Percentiles rank a stretch among this genome's conserved stretches.
phyloP scores from a whole-genome alignment of 2,329 filamentous ascomycete species.

The Aspergillus sp. region DNA sequence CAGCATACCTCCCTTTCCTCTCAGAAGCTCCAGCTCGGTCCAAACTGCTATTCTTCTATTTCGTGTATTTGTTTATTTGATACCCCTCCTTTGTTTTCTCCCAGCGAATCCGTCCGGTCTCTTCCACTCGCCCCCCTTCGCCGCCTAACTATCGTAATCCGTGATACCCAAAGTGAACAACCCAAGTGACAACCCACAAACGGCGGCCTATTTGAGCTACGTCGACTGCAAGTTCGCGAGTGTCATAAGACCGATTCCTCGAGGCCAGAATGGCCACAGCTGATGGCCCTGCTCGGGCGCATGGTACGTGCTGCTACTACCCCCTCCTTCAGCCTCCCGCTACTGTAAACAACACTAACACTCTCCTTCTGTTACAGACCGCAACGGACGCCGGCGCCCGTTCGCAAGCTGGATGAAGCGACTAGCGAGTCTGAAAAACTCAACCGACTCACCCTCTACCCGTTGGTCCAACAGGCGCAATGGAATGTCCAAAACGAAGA shows the following conservation, averaged over 20 bases:
- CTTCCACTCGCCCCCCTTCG: neutral
- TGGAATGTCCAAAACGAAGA: slow-evolving; percentile 51
- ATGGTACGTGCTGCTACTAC: slow-evolving; percentile 38
- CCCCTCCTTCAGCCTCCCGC: neutral
- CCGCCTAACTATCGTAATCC: neutral
- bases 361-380: slow-evolving; percentile 54
- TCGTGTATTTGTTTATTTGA: neutral
- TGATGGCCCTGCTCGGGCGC: slow-evolving; percentile 40
- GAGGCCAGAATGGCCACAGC: slow-evolving; percentile 31
- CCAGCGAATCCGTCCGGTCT: neutral
- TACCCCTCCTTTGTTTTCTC: neutral
- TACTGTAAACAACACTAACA: slow-evolving; percentile 5
- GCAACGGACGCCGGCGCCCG: slow-evolving; percentile 73
- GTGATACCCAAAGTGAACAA: neutral
- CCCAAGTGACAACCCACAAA: neutral
- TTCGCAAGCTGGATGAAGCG: slow-evolving; percentile 95
- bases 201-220: neutral
- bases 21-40: neutral
- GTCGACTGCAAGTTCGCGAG: neutral
- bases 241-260: neutral
- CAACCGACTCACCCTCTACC: slow-evolving; percentile 54
- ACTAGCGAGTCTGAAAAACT: slow-evolving; percentile 79
- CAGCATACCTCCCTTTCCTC: neutral
- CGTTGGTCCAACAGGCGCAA: slow-evolving; percentile 42
- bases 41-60: neutral